A percentile compares a stretch with the other conserved stretches of the same genome.
phyloP scores from a whole-genome alignment of 164 flowering plant species.

The Dillenia suffruticosa region DNA sequence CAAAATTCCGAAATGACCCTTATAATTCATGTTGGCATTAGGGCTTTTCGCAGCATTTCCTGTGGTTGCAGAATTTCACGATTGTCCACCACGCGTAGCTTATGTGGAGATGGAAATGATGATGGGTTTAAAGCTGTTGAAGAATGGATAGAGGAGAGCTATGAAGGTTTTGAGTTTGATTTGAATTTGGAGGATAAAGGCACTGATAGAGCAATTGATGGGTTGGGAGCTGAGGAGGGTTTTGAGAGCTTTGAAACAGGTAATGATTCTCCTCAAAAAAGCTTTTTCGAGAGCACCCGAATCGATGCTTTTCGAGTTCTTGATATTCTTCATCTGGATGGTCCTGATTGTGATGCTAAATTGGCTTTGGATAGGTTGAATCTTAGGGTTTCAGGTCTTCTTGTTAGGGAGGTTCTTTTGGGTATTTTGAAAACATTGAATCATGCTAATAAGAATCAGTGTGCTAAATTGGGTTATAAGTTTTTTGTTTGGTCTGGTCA shows the following conservation, averaged over 20 bases:
- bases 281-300: slow-evolving; percentile 26
- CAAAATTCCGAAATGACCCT: too few relatives aligned
- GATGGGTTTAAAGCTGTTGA: too few relatives aligned
- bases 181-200: too few relatives aligned
- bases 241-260: neutral
- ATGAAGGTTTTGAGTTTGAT: too few relatives aligned
- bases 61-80: too few relatives aligned
- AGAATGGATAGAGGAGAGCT: too few relatives aligned
- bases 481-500: slow-evolving; percentile 75
- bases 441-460: slow-evolving; percentile 32
- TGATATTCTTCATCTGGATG: slow-evolving; percentile 59
- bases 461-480: slow-evolving; percentile 71
- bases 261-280: slow-evolving; percentile 14
- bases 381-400: slow-evolving; percentile 42
- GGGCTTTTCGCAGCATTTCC: too few relatives aligned
- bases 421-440: slow-evolving; percentile 45
- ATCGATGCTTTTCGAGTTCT: slow-evolving; percentile 44
- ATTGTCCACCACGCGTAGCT: too few relatives aligned
- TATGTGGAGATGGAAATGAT: too few relatives aligned
- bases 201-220: too few relatives aligned
- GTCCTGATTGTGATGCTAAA: slow-evolving; percentile 65
- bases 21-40: too few relatives aligned
- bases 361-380: slow-evolving; percentile 42
- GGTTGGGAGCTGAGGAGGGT: too few relatives aligned
- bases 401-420: slow-evolving; percentile 68